A percentile compares a stretch with the other conserved stretches of the same genome.
phyloP scores from a whole-genome alignment of 225 moss, liverwort and hornwort species.

The Antitrichia curtipendula region DNA sequence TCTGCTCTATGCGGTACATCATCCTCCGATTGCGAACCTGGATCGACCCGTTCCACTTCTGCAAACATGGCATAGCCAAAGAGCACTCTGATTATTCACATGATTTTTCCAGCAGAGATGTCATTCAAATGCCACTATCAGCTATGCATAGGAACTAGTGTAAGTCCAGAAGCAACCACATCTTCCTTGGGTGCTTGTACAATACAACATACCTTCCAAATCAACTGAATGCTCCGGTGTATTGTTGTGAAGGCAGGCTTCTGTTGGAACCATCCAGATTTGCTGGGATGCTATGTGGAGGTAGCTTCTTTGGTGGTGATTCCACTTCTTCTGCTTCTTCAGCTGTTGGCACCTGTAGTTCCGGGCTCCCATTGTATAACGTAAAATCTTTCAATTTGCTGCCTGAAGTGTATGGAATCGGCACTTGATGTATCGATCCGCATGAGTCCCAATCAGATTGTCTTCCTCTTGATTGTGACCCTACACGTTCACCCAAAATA shows the following conservation, averaged over 20 bases:
- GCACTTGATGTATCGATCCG: too few species aligned
- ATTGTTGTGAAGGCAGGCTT: neutral
- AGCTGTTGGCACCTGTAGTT: too few species aligned
- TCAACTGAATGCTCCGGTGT: neutral
- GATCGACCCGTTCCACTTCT: neutral
- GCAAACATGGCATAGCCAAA: neutral
- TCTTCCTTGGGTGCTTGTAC: neutral
- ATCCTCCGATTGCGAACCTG: too few species aligned
- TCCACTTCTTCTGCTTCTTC: neutral
- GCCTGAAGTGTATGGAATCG: too few species aligned
- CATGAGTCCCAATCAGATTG: too few species aligned
- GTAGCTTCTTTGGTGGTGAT: too few species aligned
- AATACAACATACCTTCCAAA: neutral
- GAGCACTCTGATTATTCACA: neutral
- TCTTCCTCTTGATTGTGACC: too few species aligned
- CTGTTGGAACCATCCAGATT: neutral
- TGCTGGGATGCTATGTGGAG: neutral
- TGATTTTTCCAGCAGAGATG: neutral
- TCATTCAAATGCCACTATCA: too few species aligned
- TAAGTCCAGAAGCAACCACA: neutral
- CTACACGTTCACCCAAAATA: too few species aligned
- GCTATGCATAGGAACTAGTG: neutral
- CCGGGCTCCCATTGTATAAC: too few species aligned
- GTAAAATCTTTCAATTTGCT: too few species aligned
- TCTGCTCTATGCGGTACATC: too few species aligned